A percentile compares a stretch with the other conserved stretches of the same genome.
Evolutionary conservation across 2,329 filamentous ascomycete species (phyloP).

Genomic region (Colletotrichum sp.): DNA sequence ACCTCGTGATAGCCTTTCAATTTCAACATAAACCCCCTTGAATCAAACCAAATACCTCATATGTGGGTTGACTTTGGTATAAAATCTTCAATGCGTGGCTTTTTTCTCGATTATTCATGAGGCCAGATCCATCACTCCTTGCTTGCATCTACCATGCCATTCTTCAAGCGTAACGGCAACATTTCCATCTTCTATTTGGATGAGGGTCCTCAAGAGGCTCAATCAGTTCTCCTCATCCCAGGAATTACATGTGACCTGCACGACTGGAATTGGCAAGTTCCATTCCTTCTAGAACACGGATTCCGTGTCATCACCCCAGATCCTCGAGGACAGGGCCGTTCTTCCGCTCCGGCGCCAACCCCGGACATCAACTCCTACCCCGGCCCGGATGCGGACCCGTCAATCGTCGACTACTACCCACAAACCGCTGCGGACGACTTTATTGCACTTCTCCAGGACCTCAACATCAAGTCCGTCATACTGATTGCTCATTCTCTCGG

Average conservation of each 20-base stretch:
- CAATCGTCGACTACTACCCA: slow-evolving; percentile 9
- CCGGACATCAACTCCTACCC: background rate
- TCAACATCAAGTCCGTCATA: background rate
- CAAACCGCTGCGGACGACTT: slow-evolving; percentile 1
- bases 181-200: slow-evolving; percentile 9
- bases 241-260: background rate
- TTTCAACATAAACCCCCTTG: background rate
- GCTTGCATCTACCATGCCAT: background rate
- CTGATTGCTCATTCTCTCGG: slow-evolving; percentile 1
- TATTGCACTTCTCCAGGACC: background rate
- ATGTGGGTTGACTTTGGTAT: background rate
- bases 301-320: slow-evolving; percentile 4
- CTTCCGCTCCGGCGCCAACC: background rate
- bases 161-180: background rate
- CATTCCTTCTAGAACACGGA: background rate
- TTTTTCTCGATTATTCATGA: background rate
- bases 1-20: background rate
- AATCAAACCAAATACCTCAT: background rate
- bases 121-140: background rate
- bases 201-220: background rate
- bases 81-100: background rate
- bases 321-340: slow-evolving; percentile 1
- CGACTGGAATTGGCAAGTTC: slow-evolving; percentile 10
- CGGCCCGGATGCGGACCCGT: background rate
- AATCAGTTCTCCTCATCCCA: background rate